Evolutionary conservation across 2,329 filamentous ascomycete species (phyloP), one percentile per base, ranked within the genome.

Genomic region (Diplodia intermedia): DNA sequence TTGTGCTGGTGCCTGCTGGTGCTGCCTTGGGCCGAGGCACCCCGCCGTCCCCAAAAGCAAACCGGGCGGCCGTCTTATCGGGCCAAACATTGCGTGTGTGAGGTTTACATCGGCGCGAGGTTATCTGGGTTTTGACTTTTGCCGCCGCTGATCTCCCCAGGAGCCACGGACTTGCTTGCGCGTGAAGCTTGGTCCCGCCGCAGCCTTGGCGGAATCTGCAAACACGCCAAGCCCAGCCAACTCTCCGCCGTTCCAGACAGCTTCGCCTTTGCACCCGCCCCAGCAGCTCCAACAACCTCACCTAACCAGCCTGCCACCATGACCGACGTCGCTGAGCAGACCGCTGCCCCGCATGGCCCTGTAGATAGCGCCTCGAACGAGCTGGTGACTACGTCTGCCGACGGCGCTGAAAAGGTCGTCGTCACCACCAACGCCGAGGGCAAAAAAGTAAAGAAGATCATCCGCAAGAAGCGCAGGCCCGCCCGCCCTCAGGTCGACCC

Each of bases 401-500:
- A 60, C 55, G 70, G 68, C 20, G 61, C 66, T 31, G 67, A 70
- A 15, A 60, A 68, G 26, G 69, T 72, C 31, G 69, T 75, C 26
- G 74, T 76, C 60, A 71, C 74, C 18, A 72, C 74, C 66, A 75
- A 79, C 70, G 74, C 74, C 20, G 79, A 81, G 6, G 78, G 82
- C 65, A 83, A 89, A 73, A 92, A 94, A 81, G 88, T 92, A 69
- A 97, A 96, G 81, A 96, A 94, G 83, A 92, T 98, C 72, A 91
- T 97, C 72, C 89, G 94, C 71, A 93, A 92, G 78, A 97, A 97
- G 84, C 90, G 91, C 75, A 87, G 93, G 49, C 95, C 95, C 38
- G 95, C 95, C 56, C 89, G 94, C 69, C 91, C 91, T 0, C 95
- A 99, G 82, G 90, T 97, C 75, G 95, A 99, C 76, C 89, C 93